Evolutionary conservation across 345 rosid species (phyloP), one percentile per base, ranked within the genome.

Genomic region (Eucalyptus dawsonii): DNA sequence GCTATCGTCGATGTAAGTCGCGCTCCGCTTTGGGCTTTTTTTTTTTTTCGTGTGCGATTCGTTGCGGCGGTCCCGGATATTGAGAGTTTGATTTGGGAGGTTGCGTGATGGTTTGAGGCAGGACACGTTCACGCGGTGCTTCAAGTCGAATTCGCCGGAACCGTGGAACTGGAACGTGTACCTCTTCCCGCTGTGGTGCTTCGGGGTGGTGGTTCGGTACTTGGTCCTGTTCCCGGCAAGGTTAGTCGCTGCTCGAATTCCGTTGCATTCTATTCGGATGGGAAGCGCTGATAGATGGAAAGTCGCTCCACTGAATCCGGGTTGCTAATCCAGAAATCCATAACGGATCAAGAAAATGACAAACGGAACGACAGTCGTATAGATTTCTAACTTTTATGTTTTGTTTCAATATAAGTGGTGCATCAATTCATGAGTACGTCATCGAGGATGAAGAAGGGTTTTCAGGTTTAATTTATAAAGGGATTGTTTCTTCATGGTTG

Each of bases 141-240:
- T 98, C 91, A 98, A 98, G 94, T 97, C 99, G 21, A 98, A 92
- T 95, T 94, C 97, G 44, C 97, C 96, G 9, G 99, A 98, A 88
- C 99, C 97, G 47, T 97, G 99, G 99, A 98, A 96, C 89, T 97
- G 99, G 99, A 98, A 98, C 90, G 89, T 98, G 45, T 98, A 96
- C 89, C 89, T 98, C 88, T 98, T 98, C 92, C 99, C 99, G 53
- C 90, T 97, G 27, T 97, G 99, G 99, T 98, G 99, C 88, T 94
- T 81, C 4, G 99, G 99, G 22, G 99, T 97, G 92, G 91, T 94
- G 60, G 85, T 96, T 92, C 94, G 99, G 90, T 97, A 97, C 91
- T 95, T 96, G 86, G 65, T 98, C 88, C 93, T 96, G 86, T 98
- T 98, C 92, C 99, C 99, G 25, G 86, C 91, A 90, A 96, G 99